phyloP scores from a whole-genome alignment of 2,329 filamentous ascomycete species.

The Paracamarosporium sp. region DNA sequence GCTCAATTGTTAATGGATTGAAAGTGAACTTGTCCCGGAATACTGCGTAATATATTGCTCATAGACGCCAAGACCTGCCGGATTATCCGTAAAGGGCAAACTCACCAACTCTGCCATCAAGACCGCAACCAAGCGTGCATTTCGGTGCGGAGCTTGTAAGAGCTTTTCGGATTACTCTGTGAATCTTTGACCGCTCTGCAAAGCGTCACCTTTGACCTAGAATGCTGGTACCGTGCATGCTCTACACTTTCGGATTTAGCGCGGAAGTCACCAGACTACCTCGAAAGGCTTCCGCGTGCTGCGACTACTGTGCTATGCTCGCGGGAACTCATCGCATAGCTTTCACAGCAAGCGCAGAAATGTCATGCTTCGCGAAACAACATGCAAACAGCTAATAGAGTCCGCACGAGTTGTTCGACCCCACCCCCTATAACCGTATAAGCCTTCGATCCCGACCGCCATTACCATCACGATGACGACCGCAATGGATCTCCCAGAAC shows the following conservation, averaged over 20 bases:
- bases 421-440: neutral
- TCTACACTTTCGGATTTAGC: neutral
- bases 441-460: neutral
- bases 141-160: neutral
- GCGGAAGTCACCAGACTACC: neutral
- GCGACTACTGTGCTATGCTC: neutral
- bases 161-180: neutral
- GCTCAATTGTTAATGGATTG: neutral
- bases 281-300: neutral
- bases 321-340: neutral
- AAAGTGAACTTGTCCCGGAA: neutral
- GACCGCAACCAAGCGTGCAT: neutral
- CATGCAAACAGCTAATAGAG: neutral
- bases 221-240: neutral
- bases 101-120: neutral
- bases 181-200: neutral
- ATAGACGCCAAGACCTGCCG: neutral
- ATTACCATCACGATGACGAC: slow-evolving; percentile 32
- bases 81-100: neutral
- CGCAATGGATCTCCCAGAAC: slow-evolving; percentile 39
- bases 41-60: slow-evolving; percentile 11
- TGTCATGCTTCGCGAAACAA: neutral
- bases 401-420: neutral
- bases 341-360: neutral
- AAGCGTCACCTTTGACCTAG: neutral